Evolutionary conservation across 2,329 filamentous ascomycete species (phyloP), one percentile per base, ranked within the genome.

Genomic region (Cladosporium sp.): DNA sequence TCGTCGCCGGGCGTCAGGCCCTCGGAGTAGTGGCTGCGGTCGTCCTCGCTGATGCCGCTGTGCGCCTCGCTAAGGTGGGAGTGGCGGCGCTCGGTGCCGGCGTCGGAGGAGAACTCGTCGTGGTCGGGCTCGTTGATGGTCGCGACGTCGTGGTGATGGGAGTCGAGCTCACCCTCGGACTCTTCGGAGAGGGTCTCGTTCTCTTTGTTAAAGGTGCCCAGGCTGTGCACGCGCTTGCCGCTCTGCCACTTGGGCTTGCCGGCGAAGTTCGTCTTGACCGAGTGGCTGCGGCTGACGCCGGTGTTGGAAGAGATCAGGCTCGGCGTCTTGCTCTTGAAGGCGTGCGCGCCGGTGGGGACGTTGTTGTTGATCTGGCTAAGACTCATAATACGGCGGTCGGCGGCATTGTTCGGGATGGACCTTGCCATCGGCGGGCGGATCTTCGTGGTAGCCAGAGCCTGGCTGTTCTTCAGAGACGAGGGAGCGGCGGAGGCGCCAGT

Each of bases 331-430:
- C 41, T 46, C 19, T 56, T 56, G 55, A 65, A 72, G 6, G 65
- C 66, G 72, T 74, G 63, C 52, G 66, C 67, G 34, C 72, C 70
- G 40, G 70, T 73, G 5, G 83, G 75, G 33, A 81, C 76, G 64
- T 93, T 92, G 66, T 85, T 84, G 50, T 83, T 88, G 61, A 97
- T 95, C 70, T 96, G 89, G 67, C 86, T 95, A 34, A 97, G 81
- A 46, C 89, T 95, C 54, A 95, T 80, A 63, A 97, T 96, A 45
- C 93, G 84, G 38, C 92, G 81, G 56, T 72, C 73, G 13, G 71
- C 69, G 35, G 70, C 49, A 34, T 42, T 18, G 7, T 18, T 40
- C 7, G 46, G 46, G 34, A 16, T 9, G 40, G 14, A 19, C 8
- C 46, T 42, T 22, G 46, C 37, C 46, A 49, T 49, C 3, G 46